Base-by-base conservation (phyloP, 805 yeast species). In the Kuraishia capsulata region DNA sequence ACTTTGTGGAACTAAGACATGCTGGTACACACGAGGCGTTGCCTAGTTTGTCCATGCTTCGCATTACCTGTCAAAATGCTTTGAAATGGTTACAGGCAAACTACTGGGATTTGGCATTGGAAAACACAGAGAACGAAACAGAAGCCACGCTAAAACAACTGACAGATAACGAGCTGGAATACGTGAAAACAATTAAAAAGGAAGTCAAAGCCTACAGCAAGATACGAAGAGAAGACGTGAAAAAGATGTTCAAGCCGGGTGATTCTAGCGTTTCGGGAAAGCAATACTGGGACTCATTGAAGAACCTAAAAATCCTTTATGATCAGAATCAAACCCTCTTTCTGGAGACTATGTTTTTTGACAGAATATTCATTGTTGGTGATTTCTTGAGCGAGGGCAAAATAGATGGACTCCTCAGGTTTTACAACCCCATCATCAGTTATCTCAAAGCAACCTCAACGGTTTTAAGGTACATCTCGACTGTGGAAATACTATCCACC, bases 1-100 rank as follows among this genome's bases (percentile, higher is more conserved):
- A 72, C 50, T 87, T 92, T 57, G 98, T 92, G 1, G 98, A 92
- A 51, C 53, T 87, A 23, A 68, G 98, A 40, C 97, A 92, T 56
- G 73, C 76, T 49, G 89, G 94, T 4, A 90, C 98, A 0, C 98
- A 92, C 56, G 97, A 90, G 49, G 63, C 66, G 14, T 57, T 92
- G 20, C 96, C 97, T 1, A 67, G 81, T 24, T 49, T 86, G 31
- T 76, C 71, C 30, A 67, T 83, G 59, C 63, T 89, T n/a, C 64
- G 94, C 29, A 52, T 64, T n/a, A 72, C 79, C 11, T 59, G 76
- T 2, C 51, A 57, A 4, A 62, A 71, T 36, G 95, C 95, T 0
- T 55, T 90, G 35, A 62, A 59, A 4, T 92, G 97, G 97, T 60
- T 90, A 2, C 69, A 69, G 55, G 69, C 63, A 3, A 67, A 81